Conservation (phyloP, 2,329 filamentous ascomycete species). For the Venturia oleaginea region DNA sequence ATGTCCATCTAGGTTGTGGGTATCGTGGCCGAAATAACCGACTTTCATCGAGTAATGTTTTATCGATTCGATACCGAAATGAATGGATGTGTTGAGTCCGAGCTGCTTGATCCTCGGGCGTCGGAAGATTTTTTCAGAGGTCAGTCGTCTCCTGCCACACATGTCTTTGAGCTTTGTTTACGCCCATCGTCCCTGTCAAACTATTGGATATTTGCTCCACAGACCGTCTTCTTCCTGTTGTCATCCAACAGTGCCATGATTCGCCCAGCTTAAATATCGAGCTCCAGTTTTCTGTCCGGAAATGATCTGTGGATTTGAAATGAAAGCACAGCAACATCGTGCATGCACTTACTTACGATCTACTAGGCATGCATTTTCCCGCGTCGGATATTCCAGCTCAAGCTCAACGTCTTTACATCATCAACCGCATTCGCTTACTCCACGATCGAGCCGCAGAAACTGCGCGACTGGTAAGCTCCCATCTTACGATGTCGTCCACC, state of each 20-base stretch:
- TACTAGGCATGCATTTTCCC: background rate
- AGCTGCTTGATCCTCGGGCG: background rate
- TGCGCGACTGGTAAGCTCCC: background rate
- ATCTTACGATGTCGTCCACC: background rate
- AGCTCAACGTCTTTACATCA: background rate
- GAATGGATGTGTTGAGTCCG: background rate
- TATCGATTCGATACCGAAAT: constrained; percentile 3
- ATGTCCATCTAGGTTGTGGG: background rate
- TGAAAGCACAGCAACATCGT: too few relatives aligned
- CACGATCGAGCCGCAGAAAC: background rate
- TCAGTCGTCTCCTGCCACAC: background rate
- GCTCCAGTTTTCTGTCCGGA: too few relatives aligned
- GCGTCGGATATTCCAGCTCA: constrained; percentile 2
- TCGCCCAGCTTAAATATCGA: too few relatives aligned
- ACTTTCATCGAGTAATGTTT: constrained; percentile 2
- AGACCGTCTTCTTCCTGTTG: too few relatives aligned
- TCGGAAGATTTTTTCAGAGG: constrained; percentile 1
- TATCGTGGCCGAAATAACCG: background rate
- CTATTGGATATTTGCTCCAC: too few relatives aligned
- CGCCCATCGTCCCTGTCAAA: too few relatives aligned
- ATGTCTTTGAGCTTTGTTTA: background rate
- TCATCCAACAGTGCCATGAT: too few relatives aligned
- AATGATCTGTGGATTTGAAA: too few relatives aligned
- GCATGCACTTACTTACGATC: background rate
- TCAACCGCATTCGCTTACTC: constrained; percentile 5